Conservation (phyloP, 371 early-diverging fungal species). For the Paramicrosporidium saccamoebae region DNA sequence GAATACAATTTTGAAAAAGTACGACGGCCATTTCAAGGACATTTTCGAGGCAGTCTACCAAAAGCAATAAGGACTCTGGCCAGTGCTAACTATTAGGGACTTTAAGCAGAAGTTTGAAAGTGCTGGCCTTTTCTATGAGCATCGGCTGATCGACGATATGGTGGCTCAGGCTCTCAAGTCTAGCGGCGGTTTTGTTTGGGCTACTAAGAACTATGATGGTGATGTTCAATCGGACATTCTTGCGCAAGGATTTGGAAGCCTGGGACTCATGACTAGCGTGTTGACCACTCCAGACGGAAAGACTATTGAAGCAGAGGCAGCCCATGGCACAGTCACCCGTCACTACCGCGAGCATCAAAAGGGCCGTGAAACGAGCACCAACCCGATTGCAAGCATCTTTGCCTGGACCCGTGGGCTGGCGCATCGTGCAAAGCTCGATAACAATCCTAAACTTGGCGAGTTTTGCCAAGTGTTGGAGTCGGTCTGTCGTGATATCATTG, state of each 20-base stretch:
- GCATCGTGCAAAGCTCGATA: constrained; percentile 76
- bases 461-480: constrained; percentile 48
- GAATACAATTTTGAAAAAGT: constrained; percentile 84
- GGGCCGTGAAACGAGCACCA: constrained; percentile 57
- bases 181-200: constrained; percentile 76
- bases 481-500: constrained; percentile 62
- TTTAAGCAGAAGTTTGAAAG: constrained; percentile 32
- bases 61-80: too few relatives aligned
- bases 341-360: constrained; percentile 89
- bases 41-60: constrained; percentile 72
- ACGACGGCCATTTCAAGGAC: constrained; percentile 91
- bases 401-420: constrained; percentile 87
- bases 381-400: constrained; percentile 87
- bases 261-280: constrained; percentile 82
- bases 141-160: constrained; percentile 89
- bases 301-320: constrained; percentile 82
- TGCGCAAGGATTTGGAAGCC: constrained; percentile 68
- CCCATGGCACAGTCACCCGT: constrained; percentile 88
- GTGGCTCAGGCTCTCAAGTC: constrained; percentile 87
- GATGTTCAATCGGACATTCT: constrained; percentile 76
- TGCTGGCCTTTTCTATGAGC: constrained; percentile 71
- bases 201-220: constrained; percentile 83
- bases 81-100: constrained; percentile 11
- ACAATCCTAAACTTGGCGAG: constrained; percentile 23
- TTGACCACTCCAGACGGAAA: constrained; percentile 74